Conservation (phyloP, 345 rosid genomes). For the Nasturtium officinale region DNA sequence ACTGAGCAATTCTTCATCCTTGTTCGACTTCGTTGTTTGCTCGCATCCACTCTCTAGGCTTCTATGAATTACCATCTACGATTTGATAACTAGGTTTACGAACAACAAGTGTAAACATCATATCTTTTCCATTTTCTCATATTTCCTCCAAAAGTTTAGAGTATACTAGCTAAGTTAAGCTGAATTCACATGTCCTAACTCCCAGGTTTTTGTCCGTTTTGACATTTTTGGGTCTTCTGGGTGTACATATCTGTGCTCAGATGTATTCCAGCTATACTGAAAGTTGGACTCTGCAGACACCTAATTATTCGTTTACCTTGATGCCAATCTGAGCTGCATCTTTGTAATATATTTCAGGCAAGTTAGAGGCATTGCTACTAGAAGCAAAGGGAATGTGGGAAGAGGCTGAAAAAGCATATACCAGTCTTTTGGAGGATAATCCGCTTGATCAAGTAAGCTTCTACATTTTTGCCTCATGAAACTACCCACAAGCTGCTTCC, state of each 20-base stretch:
- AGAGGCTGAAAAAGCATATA: slow-evolving; percentile 90
- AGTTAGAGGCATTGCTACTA: slow-evolving; percentile 80
- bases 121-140: not conserved
- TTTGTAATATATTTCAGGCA: slow-evolving; percentile 57
- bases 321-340: slow-evolving; percentile 22
- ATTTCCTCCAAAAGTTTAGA: not conserved
- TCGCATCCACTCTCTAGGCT: slow-evolving; percentile 6
- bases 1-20: slow-evolving; percentile 3
- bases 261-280: slow-evolving; percentile 8
- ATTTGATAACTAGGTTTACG: not conserved
- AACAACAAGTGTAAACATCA: not conserved
- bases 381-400: slow-evolving; percentile 96
- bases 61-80: not conserved
- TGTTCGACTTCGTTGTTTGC: slow-evolving; percentile 14
- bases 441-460: slow-evolving; percentile 80
- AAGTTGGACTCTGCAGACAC: slow-evolving; percentile 23
- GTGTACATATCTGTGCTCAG: slow-evolving; percentile 10
- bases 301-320: slow-evolving; percentile 10
- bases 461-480: slow-evolving; percentile 7
- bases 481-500: slow-evolving; percentile 20
- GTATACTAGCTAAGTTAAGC: not conserved
- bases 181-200: not conserved
- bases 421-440: slow-evolving; percentile 85
- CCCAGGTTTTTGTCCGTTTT: slow-evolving; percentile 3
- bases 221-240: slow-evolving; percentile 13